Conservation (phyloP, 2,329 filamentous ascomycete species). For the Colletotrichum godetiae region DNA sequence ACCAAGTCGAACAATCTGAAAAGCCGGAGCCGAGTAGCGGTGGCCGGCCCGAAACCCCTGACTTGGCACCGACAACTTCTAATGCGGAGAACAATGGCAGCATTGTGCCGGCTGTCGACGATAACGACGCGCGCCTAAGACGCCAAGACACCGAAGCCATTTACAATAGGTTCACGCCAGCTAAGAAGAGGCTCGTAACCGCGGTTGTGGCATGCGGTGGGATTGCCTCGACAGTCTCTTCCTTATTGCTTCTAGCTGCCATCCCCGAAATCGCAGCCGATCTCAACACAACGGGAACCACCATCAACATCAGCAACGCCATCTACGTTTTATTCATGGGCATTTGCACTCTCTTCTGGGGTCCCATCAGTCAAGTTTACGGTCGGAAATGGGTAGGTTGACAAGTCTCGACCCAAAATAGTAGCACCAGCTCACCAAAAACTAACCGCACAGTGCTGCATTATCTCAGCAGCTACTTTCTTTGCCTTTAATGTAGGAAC, state of each 20-base stretch:
- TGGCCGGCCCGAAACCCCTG: neutral
- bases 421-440: neutral
- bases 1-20: neutral
- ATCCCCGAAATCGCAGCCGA: slow-evolving; percentile 78
- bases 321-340: slow-evolving; percentile 81
- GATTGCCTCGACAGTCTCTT: slow-evolving; percentile 22
- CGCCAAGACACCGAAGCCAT: slow-evolving; percentile 31
- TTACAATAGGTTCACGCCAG: slow-evolving; percentile 14
- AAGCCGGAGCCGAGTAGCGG: neutral
- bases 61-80: slow-evolving; percentile 18
- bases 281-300: slow-evolving; percentile 72
- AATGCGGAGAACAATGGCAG: slow-evolving; percentile 26
- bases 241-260: slow-evolving; percentile 70
- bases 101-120: slow-evolving; percentile 7
- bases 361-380: slow-evolving; percentile 70
- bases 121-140: slow-evolving; percentile 3
- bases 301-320: slow-evolving; percentile 77
- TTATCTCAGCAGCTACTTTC: slow-evolving; percentile 57
- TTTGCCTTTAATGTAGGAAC: slow-evolving; percentile 73
- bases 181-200: slow-evolving; percentile 23
- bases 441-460: slow-evolving; percentile 26
- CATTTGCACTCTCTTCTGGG: slow-evolving; percentile 72
- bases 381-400: slow-evolving; percentile 59
- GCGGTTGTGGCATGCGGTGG: slow-evolving; percentile 27
- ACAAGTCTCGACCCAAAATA: slow-evolving; percentile 40